phyloP scores from a whole-genome alignment of 208 protist species.

The Trypanosoma avium region DNA sequence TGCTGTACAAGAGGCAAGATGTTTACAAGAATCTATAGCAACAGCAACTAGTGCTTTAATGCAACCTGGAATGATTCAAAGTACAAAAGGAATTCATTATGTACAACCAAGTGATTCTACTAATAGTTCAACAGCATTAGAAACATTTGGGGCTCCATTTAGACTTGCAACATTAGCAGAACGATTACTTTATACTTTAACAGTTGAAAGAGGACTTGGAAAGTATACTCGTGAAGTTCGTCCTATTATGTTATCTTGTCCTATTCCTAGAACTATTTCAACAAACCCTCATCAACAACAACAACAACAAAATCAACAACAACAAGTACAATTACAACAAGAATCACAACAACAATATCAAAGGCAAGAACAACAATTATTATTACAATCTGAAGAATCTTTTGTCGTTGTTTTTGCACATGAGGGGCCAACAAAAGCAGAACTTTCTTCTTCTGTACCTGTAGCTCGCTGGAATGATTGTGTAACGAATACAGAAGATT shows the following conservation, averaged over 20 bases:
- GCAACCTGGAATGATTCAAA: slow-evolving; percentile 83
- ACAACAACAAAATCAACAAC: slow-evolving; percentile 11
- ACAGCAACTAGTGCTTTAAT: slow-evolving; percentile 74
- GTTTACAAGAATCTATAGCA: slow-evolving; percentile 62
- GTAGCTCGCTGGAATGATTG: slow-evolving; percentile 62
- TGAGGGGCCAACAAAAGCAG: slow-evolving; percentile 37
- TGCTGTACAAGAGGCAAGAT: slow-evolving; percentile 59
- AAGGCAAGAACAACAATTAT: slow-evolving; percentile 11
- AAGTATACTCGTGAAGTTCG: slow-evolving; percentile 46
- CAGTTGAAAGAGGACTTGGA: slow-evolving; percentile 63
- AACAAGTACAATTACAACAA: no score
- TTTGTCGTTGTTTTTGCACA: slow-evolving; percentile 68
- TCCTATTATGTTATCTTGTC: slow-evolving; percentile 74
- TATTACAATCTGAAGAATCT: slow-evolving; percentile 27
- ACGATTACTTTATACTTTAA: slow-evolving; percentile 66
- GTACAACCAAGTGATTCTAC: slow-evolving; percentile 58
- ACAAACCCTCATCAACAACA: background rate
- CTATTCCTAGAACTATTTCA: slow-evolving; percentile 32
- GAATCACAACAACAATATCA: slow-evolving; percentile 8
- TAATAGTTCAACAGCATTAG: slow-evolving; percentile 61
- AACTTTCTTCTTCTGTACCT: slow-evolving; percentile 39
- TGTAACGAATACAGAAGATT: slow-evolving; percentile 69
- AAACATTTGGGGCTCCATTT: slow-evolving; percentile 68
- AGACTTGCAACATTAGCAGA: slow-evolving; percentile 60
- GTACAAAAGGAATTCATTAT: slow-evolving; percentile 81